Evolutionary conservation across 371 early-diverging fungal species (phyloP).

Genomic region (Lichtheimia ramosa): DNA sequence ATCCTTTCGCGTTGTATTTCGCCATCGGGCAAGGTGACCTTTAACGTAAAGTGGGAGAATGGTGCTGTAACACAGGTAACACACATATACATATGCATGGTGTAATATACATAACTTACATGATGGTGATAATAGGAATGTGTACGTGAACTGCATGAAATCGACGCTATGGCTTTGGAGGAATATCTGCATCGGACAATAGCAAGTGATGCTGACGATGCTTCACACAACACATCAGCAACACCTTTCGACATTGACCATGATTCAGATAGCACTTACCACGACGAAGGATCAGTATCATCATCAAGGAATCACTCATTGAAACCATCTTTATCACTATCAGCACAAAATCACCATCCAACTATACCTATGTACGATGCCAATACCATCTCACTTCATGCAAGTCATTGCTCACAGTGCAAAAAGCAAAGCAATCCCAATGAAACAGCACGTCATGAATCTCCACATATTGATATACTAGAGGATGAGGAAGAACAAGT

Average conservation of each 20-base stretch:
- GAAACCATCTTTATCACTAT: not conserved
- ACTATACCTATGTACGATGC: not conserved
- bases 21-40: constrained; percentile 8
- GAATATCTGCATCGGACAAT: not conserved
- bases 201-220: not conserved
- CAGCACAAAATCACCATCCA: not conserved
- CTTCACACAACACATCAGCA: no score
- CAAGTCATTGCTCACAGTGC: constrained; percentile 8
- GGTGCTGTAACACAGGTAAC: constrained; percentile 8
- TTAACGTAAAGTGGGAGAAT: constrained; percentile 9
- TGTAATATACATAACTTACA: not conserved
- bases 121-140: not conserved
- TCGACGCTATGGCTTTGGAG: not conserved
- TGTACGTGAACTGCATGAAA: not conserved
- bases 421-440: not conserved
- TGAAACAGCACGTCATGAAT: not conserved
- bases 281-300: not conserved
- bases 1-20: not conserved
- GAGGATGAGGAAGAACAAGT: constrained; percentile 14
- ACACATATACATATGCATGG: not conserved
- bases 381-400: not conserved
- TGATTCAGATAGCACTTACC: not conserved
- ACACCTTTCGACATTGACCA: no score
- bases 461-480: not conserved
- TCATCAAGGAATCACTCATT: no score